Evolutionary conservation across 1,284 basidiomycete genomes (phyloP).

Genomic region (Amylostereum chailletii): DNA sequence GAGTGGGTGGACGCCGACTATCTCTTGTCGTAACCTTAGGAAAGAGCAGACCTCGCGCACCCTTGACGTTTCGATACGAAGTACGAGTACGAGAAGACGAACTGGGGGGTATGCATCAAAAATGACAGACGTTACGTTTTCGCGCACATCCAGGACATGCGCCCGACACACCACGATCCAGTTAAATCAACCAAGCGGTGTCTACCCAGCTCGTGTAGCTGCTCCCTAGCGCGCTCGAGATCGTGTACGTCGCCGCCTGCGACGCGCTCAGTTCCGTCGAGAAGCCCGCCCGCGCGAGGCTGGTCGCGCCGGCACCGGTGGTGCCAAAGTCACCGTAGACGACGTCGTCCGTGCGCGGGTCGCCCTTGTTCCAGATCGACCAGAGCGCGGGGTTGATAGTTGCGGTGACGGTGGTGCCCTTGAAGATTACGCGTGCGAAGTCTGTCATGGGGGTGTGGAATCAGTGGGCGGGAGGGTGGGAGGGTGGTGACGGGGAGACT

Average conservation of each 20-base stretch:
- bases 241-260: constrained; percentile 29
- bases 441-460: constrained; percentile 2
- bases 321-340: constrained; percentile 39
- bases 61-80: constrained; percentile 27
- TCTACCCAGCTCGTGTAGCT: constrained; percentile 39
- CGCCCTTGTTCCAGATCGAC: constrained; percentile 33
- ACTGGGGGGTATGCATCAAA: too few relatives aligned
- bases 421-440: constrained; percentile 19
- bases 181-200: constrained; percentile 26
- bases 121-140: too few relatives aligned
- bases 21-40: constrained; percentile 16
- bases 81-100: too few relatives aligned
- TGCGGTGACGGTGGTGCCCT: constrained; percentile 28
- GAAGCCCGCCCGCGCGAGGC: constrained; percentile 28
- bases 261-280: constrained; percentile 26
- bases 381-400: constrained; percentile 35
- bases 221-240: constrained; percentile 34
- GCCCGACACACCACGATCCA: neutral
- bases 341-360: constrained; percentile 30
- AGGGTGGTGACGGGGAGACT: neutral
- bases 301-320: constrained; percentile 28
- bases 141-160: too few relatives aligned
- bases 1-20: constrained; percentile 37
- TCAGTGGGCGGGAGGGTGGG: neutral
- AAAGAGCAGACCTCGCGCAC: constrained; percentile 32